These are phyloP conservation scores for Obelidium mucronatum DNA, from an alignment of 192 early-diverging fungal genomes.

Conservation along the genomic window DNA sequence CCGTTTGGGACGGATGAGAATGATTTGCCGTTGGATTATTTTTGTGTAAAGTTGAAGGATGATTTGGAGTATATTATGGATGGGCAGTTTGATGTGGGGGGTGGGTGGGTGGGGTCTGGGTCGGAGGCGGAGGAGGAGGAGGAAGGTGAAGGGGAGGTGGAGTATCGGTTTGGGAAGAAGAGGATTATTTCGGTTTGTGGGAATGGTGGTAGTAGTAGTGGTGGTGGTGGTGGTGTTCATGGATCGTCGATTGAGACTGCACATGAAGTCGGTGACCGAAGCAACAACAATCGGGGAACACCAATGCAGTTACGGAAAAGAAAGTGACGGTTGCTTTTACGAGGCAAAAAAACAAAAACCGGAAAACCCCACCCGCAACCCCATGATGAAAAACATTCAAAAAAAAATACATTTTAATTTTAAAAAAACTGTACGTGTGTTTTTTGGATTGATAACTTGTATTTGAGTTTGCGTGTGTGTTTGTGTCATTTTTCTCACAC, in stretches of 20 bases:
- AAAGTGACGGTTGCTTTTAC: not conserved
- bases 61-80: conserved; percentile 37
- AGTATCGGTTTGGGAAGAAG: too few relatives aligned
- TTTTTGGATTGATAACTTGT: too few relatives aligned
- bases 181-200: too few relatives aligned
- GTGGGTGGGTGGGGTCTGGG: not conserved
- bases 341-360: too few relatives aligned
- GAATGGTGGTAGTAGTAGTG: not conserved
- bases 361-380: too few relatives aligned
- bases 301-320: conserved; percentile 1
- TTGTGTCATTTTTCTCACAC: too few relatives aligned
- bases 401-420: too few relatives aligned
- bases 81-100: conserved; percentile 1
- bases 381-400: too few relatives aligned
- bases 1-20: conserved; percentile 45
- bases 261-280: not conserved
- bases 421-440: too few relatives aligned
- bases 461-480: too few relatives aligned
- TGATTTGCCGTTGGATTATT: conserved; percentile 36
- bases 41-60: conserved; percentile 27
- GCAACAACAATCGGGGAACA: not conserved
- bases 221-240: not conserved
- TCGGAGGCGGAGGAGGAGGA: not conserved
- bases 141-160: not conserved
- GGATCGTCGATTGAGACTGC: not conserved